Evolutionary conservation across 2,329 filamentous ascomycete genomes (phyloP), one percentile per base, ranked within the genome.

Genomic region (Fonsecaea pugnacius): DNA sequence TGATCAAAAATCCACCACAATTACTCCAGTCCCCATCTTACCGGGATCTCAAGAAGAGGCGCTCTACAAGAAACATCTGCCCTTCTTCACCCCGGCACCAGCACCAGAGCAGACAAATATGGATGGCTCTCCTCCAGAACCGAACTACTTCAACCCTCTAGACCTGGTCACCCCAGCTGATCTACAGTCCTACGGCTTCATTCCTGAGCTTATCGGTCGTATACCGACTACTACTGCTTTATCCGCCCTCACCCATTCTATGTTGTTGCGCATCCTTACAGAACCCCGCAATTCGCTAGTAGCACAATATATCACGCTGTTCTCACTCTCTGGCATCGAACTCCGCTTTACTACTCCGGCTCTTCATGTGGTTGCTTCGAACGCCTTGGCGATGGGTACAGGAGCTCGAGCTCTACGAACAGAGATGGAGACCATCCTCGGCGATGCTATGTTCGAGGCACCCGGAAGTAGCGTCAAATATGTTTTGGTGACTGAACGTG

Each of bases 151-250:
- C 73, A 86, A 86, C 67, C 79, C 83, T 12, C 81, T 95, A 1
- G 90, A 94, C 69, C 84, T 95, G 24, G 85, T 90, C 30, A 90
- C 87, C 3, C 90, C 91, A 1, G 82, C 85, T 10, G 90, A 96
- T 72, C 80, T 96, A 1, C 91, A 96, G 76, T 85, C 84, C 50
- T 97, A 92, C 73, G 94, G 93, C 14, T 91, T 97, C 74, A 97
- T 97, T 60, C 93, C 93, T 0, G 93, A 97, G 78, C 83, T 97
- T n/a, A 90, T 98, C 59, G 95, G 95, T n/a, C 90, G 95, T 18
- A 87, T 99, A 54, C 94, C 96, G 58, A 91, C 96, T 64, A 90
- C 92, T 55, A 92, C 92, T 66, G 91, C 95, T 0, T 85, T 99
- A 0, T 89, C 91, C 14, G 88, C 92, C 0, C 83, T 99, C 0